Evolutionary conservation across 2,329 filamentous ascomycete genomes (phyloP).

Genomic region (Rachicladosporium sp.): DNA sequence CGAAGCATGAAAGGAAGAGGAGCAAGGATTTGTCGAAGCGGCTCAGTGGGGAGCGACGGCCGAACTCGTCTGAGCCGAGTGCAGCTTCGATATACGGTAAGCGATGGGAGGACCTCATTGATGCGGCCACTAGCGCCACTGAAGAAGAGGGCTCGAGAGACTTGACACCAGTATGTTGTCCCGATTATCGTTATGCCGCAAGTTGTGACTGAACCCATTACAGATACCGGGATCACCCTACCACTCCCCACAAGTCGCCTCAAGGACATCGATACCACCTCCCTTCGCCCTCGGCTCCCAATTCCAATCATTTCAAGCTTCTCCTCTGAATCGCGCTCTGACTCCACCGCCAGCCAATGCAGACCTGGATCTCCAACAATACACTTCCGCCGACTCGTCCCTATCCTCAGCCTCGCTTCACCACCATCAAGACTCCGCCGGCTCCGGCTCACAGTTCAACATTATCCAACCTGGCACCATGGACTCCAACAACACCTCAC

Average conservation of each 20-base stretch:
- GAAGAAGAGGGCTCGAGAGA: conserved; percentile 78
- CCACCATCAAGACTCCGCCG: conserved; percentile 34
- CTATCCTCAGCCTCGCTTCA: conserved; percentile 16
- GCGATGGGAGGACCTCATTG: conserved; percentile 91
- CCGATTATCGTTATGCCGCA: conserved; percentile 1
- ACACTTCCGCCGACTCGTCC: conserved; percentile 77
- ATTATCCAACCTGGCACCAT: conserved; percentile 36
- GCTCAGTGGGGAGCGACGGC: conserved; percentile 65
- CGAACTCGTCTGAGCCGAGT: conserved; percentile 73
- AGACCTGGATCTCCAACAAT: conserved; percentile 48
- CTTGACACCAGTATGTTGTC: conserved; percentile 57
- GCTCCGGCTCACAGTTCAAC: conserved; percentile 58
- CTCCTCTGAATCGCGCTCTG: conserved; percentile 77
- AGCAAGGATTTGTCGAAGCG: conserved; percentile 65
- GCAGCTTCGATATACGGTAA: conserved; percentile 65
- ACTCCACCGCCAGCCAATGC: conserved; percentile 56
- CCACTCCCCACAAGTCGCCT: conserved; percentile 37
- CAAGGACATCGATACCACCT: conserved; percentile 49
- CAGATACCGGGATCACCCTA: conserved; percentile 40
- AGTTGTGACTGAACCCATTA: neutral
- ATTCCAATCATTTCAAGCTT: conserved; percentile 66
- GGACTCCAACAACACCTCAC: conserved; percentile 32
- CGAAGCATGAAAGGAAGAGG: conserved; percentile 68
- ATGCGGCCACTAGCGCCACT: conserved; percentile 83
- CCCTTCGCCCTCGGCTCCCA: conserved; percentile 37